Evolutionary conservation across 1,139 yeast species (phyloP).

Genomic region (Pichia sp.): DNA sequence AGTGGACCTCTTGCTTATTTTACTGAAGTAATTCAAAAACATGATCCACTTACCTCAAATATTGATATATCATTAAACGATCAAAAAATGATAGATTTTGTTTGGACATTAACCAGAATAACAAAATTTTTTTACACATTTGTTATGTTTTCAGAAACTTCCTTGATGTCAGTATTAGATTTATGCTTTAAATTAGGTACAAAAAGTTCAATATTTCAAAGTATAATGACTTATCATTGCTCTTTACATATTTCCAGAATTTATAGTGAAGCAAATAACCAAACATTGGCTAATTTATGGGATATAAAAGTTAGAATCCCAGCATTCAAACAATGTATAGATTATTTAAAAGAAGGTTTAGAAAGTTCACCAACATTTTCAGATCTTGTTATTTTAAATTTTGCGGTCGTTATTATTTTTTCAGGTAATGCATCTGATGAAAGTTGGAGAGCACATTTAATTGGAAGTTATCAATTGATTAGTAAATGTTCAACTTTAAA

Average conservation of each 20-base stretch:
- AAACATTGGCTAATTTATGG: slow-evolving; percentile 12
- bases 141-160: slow-evolving; percentile 14
- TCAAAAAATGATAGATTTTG: slow-evolving; percentile 15
- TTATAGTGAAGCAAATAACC: slow-evolving; percentile 8
- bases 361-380: slow-evolving; percentile 11
- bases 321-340: slow-evolving; percentile 17
- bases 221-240: slow-evolving; percentile 18
- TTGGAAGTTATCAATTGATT: slow-evolving; percentile 16
- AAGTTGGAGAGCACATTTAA: slow-evolving; percentile 19
- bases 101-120: slow-evolving; percentile 17
- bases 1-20: slow-evolving; percentile 12
- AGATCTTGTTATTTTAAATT: slow-evolving; percentile 15
- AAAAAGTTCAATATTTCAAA: slow-evolving; percentile 16
- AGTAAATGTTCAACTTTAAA: slow-evolving; percentile 8
- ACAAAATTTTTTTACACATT: slow-evolving; percentile 17
- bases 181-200: slow-evolving; percentile 13
- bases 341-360: slow-evolving; percentile 11
- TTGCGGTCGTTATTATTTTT: slow-evolving; percentile 17
- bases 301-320: slow-evolving; percentile 15
- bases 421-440: slow-evolving; percentile 16
- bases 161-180: slow-evolving; percentile 5
- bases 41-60: slow-evolving; percentile 13
- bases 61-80: slow-evolving; percentile 5
- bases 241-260: slow-evolving; percentile 15
- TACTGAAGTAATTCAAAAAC: slow-evolving; percentile 6